Base-by-base conservation (phyloP, 164 flowering plant genomes). In the Vitis cinerea region DNA sequence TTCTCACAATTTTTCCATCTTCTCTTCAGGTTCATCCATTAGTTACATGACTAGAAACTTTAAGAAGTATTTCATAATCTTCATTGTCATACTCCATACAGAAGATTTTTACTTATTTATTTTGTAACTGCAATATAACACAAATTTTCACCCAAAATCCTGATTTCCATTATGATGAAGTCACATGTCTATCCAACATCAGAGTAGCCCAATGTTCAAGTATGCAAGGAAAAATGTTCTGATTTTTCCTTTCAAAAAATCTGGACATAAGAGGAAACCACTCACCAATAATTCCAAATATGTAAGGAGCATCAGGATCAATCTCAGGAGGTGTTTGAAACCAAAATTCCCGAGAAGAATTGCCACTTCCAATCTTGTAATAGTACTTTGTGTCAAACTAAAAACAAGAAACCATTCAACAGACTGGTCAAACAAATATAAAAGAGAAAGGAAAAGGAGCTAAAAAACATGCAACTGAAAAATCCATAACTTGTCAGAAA, bases 201-300 rank as follows among this genome's bases (percentile, higher is more conserved):
- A 37, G 44, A 37, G 44, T 37, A 37, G 44, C 44, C 4, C 44
- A 37, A 3, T 37, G 44, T 37, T 37, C 12, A 19, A 53, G 63
- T 44, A 29, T 31, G 37, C 56, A 59, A 52, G 48, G 50, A 30
- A 12, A 49, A 57, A 52, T 44, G 27, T 16, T 16, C n/a, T 10
- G 8, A 50, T 12, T 9, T 23, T n/a, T 50, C 12, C 51, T n/a
- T 53, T n/a, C 3, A 8, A 23, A 19, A 17, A 57, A 30, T 16
- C 54, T 12, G 13, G 47, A 2, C 1, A 29, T 37, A 19, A 37
- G 50, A 17, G 14, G 23, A 73, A 52, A 70, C 15, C 69, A 71
- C 88, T 86, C 64, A 96, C 99, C 99, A 70, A 96, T 93, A 19
- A 96, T 90, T 61, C 98, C 99, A 79, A 96, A 96, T 54, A 73